These are phyloP conservation scores for Paecilomyces sp. DNA, from an alignment of 2,329 filamentous ascomycete species.

Conservation along the genomic window DNA sequence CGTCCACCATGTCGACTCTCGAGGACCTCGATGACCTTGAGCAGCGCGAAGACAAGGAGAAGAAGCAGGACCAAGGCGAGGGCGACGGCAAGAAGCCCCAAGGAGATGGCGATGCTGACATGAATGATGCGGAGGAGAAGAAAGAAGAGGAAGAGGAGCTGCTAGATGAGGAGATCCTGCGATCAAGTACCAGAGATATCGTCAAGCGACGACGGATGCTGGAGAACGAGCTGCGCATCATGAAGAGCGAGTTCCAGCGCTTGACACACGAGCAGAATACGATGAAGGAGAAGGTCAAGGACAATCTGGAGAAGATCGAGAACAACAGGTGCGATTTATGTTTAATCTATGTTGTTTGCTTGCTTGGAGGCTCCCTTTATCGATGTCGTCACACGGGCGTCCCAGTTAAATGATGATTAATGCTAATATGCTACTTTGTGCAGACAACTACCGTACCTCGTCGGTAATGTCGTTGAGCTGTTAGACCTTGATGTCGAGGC, in stretches of 20 bases:
- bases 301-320: slow-evolving; percentile 97
- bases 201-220: slow-evolving; percentile 81
- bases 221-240: slow-evolving; percentile 96
- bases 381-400: slow-evolving; percentile 3
- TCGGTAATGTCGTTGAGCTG: slow-evolving; percentile 96
- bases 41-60: slow-evolving; percentile 61
- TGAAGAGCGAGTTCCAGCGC: slow-evolving; percentile 94
- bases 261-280: slow-evolving; percentile 90
- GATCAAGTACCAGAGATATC: slow-evolving; percentile 90
- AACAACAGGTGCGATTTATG: slow-evolving; percentile 76
- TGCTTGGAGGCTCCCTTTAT: slow-evolving; percentile 16
- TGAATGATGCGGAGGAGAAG: slow-evolving; percentile 72
- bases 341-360: slow-evolving; percentile 14
- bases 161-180: slow-evolving; percentile 88
- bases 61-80: slow-evolving; percentile 52
- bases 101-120: slow-evolving; percentile 71
- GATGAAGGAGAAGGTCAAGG: slow-evolving; percentile 99
- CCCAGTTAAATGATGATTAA: slow-evolving; percentile 7
- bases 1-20: slow-evolving; percentile 69
- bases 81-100: slow-evolving; percentile 51
- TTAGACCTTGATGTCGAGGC: slow-evolving; percentile 93
- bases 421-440: neutral
- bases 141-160: slow-evolving; percentile 67
- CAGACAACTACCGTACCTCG: slow-evolving; percentile 95
- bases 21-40: slow-evolving; percentile 89